Percentiles rank a stretch among this genome's conserved stretches.
Conservation (phyloP, 306 rosid genomes). For the Quercus robur region DNA sequence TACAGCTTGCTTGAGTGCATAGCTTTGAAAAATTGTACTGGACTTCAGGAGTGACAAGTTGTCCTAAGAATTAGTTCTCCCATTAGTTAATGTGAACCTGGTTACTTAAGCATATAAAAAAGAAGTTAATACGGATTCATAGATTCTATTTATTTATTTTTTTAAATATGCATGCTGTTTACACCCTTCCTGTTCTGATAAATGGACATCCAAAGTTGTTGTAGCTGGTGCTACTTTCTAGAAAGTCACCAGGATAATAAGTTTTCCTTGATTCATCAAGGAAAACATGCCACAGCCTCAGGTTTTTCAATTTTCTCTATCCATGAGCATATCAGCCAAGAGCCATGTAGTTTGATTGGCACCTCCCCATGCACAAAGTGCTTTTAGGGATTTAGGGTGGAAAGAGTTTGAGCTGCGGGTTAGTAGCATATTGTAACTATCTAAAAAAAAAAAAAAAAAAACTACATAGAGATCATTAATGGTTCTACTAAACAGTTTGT, state of each 20-base stretch:
- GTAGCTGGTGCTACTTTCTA: not conserved
- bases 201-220: not conserved
- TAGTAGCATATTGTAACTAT: no score
- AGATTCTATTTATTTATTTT: not conserved
- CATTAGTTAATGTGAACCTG: not conserved
- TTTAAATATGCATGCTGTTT: not conserved
- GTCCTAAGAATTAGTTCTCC: conserved; percentile 3
- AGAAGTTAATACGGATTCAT: not conserved
- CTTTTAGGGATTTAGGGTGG: no score
- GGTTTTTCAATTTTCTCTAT: not conserved
- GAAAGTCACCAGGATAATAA: not conserved
- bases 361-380: no score
- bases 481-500: no score
- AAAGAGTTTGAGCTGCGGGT: no score
- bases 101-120: no score
- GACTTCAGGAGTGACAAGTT: not conserved
- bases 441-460: no score
- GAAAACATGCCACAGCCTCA: not conserved
- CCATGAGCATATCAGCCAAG: not conserved
- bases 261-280: not conserved
- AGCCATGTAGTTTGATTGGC: no score
- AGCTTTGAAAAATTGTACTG: not conserved
- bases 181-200: not conserved
- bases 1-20: conserved; percentile 10
- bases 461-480: no score